These are phyloP conservation scores for Trametes cubensis DNA, from an alignment of 768 basidiomycete species.

Conservation along the genomic window DNA sequence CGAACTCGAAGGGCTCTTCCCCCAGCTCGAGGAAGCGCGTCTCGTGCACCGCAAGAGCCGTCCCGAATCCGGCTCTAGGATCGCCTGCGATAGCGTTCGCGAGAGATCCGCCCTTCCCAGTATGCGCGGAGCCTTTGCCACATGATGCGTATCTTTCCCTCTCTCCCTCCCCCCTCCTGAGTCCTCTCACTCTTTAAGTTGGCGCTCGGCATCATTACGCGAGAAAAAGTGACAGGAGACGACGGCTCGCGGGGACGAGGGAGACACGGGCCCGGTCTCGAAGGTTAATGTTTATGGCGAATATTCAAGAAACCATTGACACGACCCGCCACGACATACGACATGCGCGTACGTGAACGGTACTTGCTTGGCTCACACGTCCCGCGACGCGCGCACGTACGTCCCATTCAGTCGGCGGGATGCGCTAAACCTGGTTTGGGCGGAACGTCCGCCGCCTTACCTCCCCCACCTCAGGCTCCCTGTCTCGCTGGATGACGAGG, in stretches of 20 bases:
- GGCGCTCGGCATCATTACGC: too few relatives aligned
- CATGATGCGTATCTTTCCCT: background rate
- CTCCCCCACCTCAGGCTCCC: background rate
- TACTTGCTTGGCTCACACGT: background rate
- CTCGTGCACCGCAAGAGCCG: slow-evolving; percentile 9
- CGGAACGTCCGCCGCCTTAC: slow-evolving; percentile 2
- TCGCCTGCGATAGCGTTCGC: background rate
- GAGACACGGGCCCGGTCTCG: too few relatives aligned
- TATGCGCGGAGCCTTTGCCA: background rate
- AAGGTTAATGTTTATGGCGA: too few relatives aligned
- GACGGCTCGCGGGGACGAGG: too few relatives aligned
- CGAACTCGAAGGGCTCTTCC: too few relatives aligned
- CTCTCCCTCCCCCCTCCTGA: background rate
- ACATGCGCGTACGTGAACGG: too few relatives aligned
- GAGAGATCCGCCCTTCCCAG: slow-evolving; percentile 12
- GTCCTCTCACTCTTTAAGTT: too few relatives aligned
- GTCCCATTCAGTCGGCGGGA: background rate
- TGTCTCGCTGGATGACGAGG: too few relatives aligned
- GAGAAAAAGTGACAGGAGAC: too few relatives aligned
- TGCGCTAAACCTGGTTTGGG: background rate
- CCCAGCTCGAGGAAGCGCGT: too few relatives aligned
- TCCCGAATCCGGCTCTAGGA: background rate
- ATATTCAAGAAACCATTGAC: too few relatives aligned
- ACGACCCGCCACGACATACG: too few relatives aligned
- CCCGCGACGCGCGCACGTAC: slow-evolving; percentile 9